phyloP scores from a whole-genome alignment of 2,329 filamentous ascomycete species.

The Taxawa tesnikishii region DNA sequence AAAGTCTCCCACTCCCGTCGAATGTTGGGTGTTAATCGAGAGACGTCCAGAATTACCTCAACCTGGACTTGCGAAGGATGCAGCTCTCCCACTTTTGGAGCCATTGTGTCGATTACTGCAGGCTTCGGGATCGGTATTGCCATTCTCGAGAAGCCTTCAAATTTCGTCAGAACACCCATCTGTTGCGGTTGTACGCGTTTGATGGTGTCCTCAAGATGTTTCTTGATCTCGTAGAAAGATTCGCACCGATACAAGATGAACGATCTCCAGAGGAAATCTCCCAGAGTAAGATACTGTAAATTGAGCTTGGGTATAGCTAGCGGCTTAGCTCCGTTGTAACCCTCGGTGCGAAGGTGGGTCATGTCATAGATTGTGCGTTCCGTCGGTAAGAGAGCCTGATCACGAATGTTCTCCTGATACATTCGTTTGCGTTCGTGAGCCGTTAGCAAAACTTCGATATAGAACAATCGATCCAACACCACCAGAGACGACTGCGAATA shows the following conservation, averaged over 20 bases:
- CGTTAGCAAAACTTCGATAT: conserved; percentile 60
- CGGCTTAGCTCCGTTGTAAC: conserved; percentile 75
- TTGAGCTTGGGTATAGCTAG: conserved; percentile 90
- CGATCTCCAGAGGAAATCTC: conserved; percentile 94
- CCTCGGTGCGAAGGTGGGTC: conserved; percentile 66
- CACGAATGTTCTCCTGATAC: conserved; percentile 67
- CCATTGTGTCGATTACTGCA: conserved; percentile 74
- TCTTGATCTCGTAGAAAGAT: conserved; percentile 84
- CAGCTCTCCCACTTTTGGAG: conserved; percentile 69
- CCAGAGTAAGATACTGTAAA: conserved; percentile 85
- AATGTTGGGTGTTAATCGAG: conserved; percentile 61
- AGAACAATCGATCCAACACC: conserved; percentile 48
- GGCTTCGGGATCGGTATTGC: conserved; percentile 76
- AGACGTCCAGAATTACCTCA: conserved; percentile 75
- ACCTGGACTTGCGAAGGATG: conserved; percentile 76
- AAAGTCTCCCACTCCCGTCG: conserved; percentile 84
- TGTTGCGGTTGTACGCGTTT: conserved; percentile 64
- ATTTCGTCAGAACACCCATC: conserved; percentile 53
- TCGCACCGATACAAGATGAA: conserved; percentile 82
- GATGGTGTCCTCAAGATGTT: conserved; percentile 74
- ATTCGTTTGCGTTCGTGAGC: conserved; percentile 65
- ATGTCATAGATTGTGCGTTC: conserved; percentile 71
- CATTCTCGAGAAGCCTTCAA: conserved; percentile 84
- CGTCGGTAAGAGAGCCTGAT: conserved; percentile 69
- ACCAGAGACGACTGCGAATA: conserved; percentile 65